phyloP scores from a whole-genome alignment of 257 asterid genomes.

The Fraxinus pennsylvanica region DNA sequence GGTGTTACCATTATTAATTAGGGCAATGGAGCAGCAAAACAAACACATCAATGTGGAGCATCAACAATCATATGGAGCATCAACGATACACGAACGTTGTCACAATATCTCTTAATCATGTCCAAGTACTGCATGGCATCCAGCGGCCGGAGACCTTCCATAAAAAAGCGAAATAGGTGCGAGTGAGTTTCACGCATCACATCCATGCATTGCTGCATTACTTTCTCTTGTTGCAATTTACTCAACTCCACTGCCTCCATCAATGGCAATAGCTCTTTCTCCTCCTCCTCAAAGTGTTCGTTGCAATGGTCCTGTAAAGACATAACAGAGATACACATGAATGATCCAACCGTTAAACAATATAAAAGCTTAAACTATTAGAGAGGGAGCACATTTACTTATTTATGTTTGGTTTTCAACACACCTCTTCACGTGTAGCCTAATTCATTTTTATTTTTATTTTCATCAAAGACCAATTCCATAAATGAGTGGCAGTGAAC shows the following conservation, averaged over 20 bases:
- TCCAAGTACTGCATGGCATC: slow-evolving; percentile 91
- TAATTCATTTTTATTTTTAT: neutral
- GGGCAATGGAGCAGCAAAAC: neutral
- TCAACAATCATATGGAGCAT: slow-evolving; percentile 82
- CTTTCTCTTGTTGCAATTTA: slow-evolving; percentile 65
- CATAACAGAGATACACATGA: neutral
- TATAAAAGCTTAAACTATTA: neutral
- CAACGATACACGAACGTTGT: slow-evolving; percentile 61
- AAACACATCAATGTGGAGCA: slow-evolving; percentile 17
- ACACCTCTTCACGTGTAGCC: neutral
- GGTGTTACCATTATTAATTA: neutral
- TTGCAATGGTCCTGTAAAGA: slow-evolving; percentile 63
- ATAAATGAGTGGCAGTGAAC: neutral
- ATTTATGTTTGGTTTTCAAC: neutral
- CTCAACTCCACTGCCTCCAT: slow-evolving; percentile 88
- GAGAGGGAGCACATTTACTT: neutral
- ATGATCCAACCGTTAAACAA: neutral
- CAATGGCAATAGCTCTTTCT: slow-evolving; percentile 74
- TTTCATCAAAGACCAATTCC: neutral
- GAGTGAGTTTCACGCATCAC: slow-evolving; percentile 90
- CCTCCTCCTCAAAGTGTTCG: slow-evolving; percentile 84
- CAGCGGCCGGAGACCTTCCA: slow-evolving; percentile 88
- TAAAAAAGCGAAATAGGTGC: slow-evolving; percentile 66
- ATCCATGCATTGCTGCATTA: slow-evolving; percentile 72
- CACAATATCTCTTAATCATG: slow-evolving; percentile 66